A percentile compares a stretch with the other conserved stretches of the same genome.
Evolutionary conservation across 768 basidiomycete species (phyloP).

Genomic region (Tylopilus intermedius): DNA sequence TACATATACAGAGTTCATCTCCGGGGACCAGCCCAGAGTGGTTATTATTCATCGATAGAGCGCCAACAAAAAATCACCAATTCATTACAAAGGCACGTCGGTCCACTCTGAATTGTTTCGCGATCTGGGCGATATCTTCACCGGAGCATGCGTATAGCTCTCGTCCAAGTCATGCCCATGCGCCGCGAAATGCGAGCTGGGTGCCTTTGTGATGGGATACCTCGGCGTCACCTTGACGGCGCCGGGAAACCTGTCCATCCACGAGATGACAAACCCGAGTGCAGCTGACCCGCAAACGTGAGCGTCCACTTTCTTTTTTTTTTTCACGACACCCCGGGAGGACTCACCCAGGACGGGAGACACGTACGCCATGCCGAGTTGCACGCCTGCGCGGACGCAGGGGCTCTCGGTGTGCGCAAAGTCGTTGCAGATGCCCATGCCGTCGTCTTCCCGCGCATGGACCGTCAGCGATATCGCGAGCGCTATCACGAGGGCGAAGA

Average conservation of each 20-base stretch:
- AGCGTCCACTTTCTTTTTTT: not conserved
- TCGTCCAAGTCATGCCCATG: conserved; percentile 21
- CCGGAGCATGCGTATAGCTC: conserved; percentile 12
- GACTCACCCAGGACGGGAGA: conserved; percentile 25
- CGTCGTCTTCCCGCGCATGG: conserved; percentile 22
- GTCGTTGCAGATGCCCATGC: conserved; percentile 27
- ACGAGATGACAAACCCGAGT: conserved; percentile 21
- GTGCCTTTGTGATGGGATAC: conserved; percentile 28
- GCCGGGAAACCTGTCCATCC: conserved; percentile 28
- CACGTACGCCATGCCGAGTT: conserved; percentile 30
- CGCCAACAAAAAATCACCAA: conserved; percentile 1
- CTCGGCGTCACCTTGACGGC: conserved; percentile 22
- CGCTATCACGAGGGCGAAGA: conserved; percentile 2
- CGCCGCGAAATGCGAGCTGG: conserved; percentile 26
- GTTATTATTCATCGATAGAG: not conserved
- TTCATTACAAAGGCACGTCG: conserved; percentile 16
- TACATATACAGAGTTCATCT: not conserved
- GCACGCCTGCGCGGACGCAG: conserved; percentile 18
- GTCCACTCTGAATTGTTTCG: conserved; percentile 19
- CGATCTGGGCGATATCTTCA: conserved; percentile 4
- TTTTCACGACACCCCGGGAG: not conserved
- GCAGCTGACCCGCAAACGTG: conserved; percentile 11
- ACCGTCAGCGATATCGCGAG: conserved; percentile 22
- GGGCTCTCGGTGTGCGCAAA: conserved; percentile 21
- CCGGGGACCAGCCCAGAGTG: conserved; percentile 17